Evolutionary conservation across 345 rosid species (phyloP).

Genomic region (Erucastrum elatum): DNA sequence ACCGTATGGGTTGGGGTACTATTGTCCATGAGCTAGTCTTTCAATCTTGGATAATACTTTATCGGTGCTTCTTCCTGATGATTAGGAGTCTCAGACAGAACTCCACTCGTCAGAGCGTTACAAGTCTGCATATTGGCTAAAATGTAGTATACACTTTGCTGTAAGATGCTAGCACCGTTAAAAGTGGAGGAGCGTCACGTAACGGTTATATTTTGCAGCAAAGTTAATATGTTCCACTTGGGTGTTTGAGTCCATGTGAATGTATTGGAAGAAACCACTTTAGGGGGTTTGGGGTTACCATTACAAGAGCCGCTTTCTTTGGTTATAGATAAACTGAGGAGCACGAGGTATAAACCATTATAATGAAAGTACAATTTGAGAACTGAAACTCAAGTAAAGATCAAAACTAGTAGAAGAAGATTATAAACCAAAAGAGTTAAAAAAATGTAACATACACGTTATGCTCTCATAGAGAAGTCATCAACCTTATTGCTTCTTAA

Average conservation of each 20-base stretch:
- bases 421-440: slow-evolving; percentile 10
- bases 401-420: not conserved
- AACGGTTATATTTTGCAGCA: not conserved
- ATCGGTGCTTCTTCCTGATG: not conserved
- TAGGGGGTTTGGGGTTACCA: slow-evolving; percentile 26
- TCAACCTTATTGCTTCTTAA: slow-evolving; percentile 58
- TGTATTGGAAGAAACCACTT: slow-evolving; percentile 27
- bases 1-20: not conserved
- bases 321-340: not conserved
- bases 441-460: slow-evolving; percentile 14
- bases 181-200: too few species aligned
- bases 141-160: not conserved
- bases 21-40: slow-evolving; percentile 31
- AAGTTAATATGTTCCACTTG: not conserved
- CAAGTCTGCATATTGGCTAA: not conserved
- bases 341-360: slow-evolving; percentile 30
- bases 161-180: not conserved
- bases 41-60: not conserved
- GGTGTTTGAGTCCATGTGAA: not conserved
- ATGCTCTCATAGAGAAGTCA: slow-evolving; percentile 25
- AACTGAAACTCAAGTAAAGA: not conserved
- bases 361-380: not conserved
- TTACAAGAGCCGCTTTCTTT: slow-evolving; percentile 15
- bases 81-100: not conserved
- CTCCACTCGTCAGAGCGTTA: not conserved